Evolutionary conservation across 176 grass and related monocot species (phyloP), one percentile per base, ranked within the genome.

Genomic region (Hordeum vulgare): DNA sequence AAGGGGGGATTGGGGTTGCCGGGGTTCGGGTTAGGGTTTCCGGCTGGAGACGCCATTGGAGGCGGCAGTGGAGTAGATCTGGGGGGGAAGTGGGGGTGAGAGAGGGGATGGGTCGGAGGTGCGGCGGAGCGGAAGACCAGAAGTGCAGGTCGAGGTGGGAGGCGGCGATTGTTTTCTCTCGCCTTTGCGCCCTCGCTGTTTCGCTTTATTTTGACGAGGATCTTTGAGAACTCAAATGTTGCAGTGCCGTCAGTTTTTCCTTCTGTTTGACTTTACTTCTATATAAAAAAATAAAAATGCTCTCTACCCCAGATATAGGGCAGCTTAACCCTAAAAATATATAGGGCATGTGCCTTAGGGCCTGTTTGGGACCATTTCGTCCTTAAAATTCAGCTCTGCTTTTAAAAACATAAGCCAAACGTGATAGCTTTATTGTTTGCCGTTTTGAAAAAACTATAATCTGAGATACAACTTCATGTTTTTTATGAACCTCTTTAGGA

Each of bases 21-120:
- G 28, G 86, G 34, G 31, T 86, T 90, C 10, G 90, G 80, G 76
- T 90, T 98, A 84, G 93, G 93, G 83, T 89, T 94, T 77, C 91
- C 83, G 69, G 68, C 40, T 3, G 96, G 96, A 82, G 96, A 84
- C 71, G 96, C 96, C 96, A 99, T 99, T 75, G 26, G 70, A 74
- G 82, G 78, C 40, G 88, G 75, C 75, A 66, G 68, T 51, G 88
- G 80, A 90, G 80, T 77, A 71, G 86, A 86, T 85, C 85, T 77
- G 45, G 47, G 64, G 45, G 47, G 64, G 54, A 61, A 59, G 68
- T 47, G 35, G 84, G 63, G 84, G 63, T 64, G 79, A 68, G 67
- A 71, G 14, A 59, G 49, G 49, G 2, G 79, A 69, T 51, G 73
- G 72, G 42, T 25, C 74, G 81, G 81, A 77, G 57, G 76, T 70